Percentiles rank a stretch among this genome's conserved stretches.
Evolutionary conservation across 768 basidiomycete genomes (phyloP).

Genomic region (Amanita subjunquillea): DNA sequence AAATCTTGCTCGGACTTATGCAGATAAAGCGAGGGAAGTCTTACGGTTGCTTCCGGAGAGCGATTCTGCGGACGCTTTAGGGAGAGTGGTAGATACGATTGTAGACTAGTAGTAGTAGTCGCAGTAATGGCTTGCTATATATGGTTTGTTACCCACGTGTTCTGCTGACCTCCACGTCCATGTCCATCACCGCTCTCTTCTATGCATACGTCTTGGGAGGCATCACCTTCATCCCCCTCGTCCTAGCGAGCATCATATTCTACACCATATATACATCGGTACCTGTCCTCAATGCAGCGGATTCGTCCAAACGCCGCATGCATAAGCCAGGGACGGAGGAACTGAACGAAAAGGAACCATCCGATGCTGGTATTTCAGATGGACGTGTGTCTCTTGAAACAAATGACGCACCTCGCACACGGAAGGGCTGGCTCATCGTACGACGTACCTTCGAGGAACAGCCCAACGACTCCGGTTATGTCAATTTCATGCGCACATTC

Average conservation of each 20-base stretch:
- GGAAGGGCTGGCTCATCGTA: slow-evolving; percentile 79
- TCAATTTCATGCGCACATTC: slow-evolving; percentile 70
- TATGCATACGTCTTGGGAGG: slow-evolving; percentile 89
- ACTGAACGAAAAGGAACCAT: slow-evolving; percentile 18
- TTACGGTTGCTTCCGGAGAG: slow-evolving; percentile 69
- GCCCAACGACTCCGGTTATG: slow-evolving; percentile 55
- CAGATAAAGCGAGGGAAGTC: slow-evolving; percentile 63
- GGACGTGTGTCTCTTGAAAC: slow-evolving; percentile 20
- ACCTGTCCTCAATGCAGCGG: slow-evolving; percentile 58
- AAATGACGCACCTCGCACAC: slow-evolving; percentile 53
- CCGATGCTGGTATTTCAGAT: slow-evolving; percentile 4
- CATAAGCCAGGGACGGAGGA: slow-evolving; percentile 1
- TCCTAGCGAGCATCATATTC: slow-evolving; percentile 47
- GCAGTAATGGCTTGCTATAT: background rate
- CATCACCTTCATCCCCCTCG: slow-evolving; percentile 78
- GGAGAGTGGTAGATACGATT: slow-evolving; percentile 58
- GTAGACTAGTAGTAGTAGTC: slow-evolving; percentile 23
- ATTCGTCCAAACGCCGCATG: slow-evolving; percentile 26
- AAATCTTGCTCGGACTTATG: slow-evolving; percentile 65
- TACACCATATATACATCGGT: slow-evolving; percentile 75
- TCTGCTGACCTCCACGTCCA: slow-evolving; percentile 14
- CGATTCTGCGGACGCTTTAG: slow-evolving; percentile 69
- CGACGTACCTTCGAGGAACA: slow-evolving; percentile 70
- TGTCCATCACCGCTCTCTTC: slow-evolving; percentile 62
- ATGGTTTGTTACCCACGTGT: background rate